Evolutionary conservation across 176 grass and related monocot species (phyloP).

Genomic region (Canna indica): DNA sequence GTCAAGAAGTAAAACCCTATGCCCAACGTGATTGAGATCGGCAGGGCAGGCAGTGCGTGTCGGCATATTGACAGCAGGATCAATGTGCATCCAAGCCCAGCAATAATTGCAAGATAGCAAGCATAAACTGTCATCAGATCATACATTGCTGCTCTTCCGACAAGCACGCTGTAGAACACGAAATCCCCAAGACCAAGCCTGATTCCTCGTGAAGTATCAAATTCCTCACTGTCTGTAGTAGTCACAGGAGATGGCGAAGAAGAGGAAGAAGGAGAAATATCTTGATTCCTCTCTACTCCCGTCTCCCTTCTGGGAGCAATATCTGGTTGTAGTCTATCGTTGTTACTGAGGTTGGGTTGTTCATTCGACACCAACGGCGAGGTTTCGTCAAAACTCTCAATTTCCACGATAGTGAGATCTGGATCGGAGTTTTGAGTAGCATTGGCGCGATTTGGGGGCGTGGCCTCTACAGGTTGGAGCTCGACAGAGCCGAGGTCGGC

Average conservation of each 20-base stretch:
- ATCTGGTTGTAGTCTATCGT: constrained; percentile 13
- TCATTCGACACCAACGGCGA: constrained; percentile 19
- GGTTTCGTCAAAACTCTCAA: constrained; percentile 13
- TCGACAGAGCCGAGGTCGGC: constrained; percentile 46
- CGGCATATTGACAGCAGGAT: constrained; percentile 74
- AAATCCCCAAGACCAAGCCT: constrained; percentile 90
- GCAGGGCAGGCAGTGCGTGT: constrained; percentile 82
- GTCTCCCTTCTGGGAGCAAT: constrained; percentile 7
- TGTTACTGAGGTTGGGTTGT: constrained; percentile 13
- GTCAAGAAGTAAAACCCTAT: constrained; percentile 98
- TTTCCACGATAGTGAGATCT: neutral
- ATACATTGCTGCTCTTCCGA: constrained; percentile 95
- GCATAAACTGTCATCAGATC: constrained; percentile 97
- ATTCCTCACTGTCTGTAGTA: constrained; percentile 46
- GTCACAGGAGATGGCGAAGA: constrained; percentile 21
- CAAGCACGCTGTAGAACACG: constrained; percentile 92
- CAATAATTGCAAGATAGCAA: constrained; percentile 97
- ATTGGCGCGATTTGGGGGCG: constrained; percentile 7
- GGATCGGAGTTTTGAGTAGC: constrained; percentile 5
- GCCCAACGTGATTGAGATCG: constrained; percentile 68
- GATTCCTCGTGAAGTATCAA: constrained; percentile 75
- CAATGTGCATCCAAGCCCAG: constrained; percentile 94
- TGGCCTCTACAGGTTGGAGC: constrained; percentile 32
- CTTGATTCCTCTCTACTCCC: constrained; percentile 3
- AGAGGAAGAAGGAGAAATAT: neutral